Conservation (phyloP, 2,329 filamentous ascomycete species). For the Diplocarpon mali region DNA sequence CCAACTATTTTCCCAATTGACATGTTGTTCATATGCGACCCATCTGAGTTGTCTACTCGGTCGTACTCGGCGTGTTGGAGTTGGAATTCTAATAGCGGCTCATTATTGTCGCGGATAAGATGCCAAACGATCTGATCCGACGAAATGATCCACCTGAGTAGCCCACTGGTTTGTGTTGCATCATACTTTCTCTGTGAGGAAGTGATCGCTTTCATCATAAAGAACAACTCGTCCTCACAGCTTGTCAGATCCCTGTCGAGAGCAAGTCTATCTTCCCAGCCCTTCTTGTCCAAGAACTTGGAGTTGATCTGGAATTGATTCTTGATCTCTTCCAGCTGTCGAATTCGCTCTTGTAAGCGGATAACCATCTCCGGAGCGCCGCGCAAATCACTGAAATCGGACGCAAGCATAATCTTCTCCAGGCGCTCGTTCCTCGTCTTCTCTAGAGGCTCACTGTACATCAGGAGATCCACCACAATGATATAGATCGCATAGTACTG, state of each 20-base stretch:
- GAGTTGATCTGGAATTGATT: constrained; percentile 89
- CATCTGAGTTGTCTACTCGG: constrained; percentile 92
- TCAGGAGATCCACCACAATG: constrained; percentile 87
- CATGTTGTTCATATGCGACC: constrained; percentile 87
- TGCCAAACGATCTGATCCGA: constrained; percentile 96
- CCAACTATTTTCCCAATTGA: constrained; percentile 82
- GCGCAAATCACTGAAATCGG: constrained; percentile 92
- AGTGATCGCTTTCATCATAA: constrained; percentile 99
- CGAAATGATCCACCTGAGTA: constrained; percentile 88
- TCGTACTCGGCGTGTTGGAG: constrained; percentile 86
- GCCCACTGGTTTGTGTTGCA: constrained; percentile 60
- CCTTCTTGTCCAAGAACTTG: constrained; percentile 72
- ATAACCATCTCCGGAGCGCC: constrained; percentile 90
- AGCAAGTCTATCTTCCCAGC: constrained; percentile 83
- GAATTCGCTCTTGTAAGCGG: constrained; percentile 81
- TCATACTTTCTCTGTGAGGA: constrained; percentile 85
- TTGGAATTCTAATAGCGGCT: constrained; percentile 87
- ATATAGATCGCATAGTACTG: constrained; percentile 99
- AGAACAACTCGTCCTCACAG: constrained; percentile 96
- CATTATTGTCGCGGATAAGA: constrained; percentile 73
- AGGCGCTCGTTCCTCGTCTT: constrained; percentile 93
- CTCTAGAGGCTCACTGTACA: constrained; percentile 93
- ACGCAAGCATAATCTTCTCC: constrained; percentile 98
- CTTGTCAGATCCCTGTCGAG: constrained; percentile 80
- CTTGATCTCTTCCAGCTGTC: constrained; percentile 93